Evolutionary conservation across 768 basidiomycete genomes (phyloP).

Genomic region (Suillus americanus): DNA sequence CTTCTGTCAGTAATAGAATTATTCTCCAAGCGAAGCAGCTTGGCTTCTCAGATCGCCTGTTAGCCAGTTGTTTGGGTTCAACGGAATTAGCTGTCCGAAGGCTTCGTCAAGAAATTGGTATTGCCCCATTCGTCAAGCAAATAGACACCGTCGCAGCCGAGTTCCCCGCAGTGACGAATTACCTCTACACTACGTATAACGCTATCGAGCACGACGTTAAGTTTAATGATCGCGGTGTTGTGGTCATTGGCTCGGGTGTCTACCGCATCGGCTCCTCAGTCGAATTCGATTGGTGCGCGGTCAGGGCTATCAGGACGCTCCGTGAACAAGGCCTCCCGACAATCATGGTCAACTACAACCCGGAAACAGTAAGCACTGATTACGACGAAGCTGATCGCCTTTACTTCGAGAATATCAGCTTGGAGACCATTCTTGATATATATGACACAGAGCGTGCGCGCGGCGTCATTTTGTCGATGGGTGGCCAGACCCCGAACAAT

Average conservation of each 20-base stretch:
- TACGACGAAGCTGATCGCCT: slow-evolving; percentile 98
- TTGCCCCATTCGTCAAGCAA: slow-evolving; percentile 94
- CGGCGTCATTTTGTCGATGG: slow-evolving; percentile 96
- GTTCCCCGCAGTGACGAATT: slow-evolving; percentile 98
- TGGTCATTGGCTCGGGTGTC: slow-evolving; percentile 97
- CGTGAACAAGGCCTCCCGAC: slow-evolving; percentile 94
- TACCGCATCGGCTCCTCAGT: slow-evolving; percentile 99
- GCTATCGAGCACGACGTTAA: slow-evolving; percentile 89
- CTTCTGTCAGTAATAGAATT: slow-evolving; percentile 58
- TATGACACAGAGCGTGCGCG: slow-evolving; percentile 88
- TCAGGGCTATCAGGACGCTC: slow-evolving; percentile 92
- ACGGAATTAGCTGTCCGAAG: slow-evolving; percentile 93
- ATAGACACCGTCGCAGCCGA: slow-evolving; percentile 99
- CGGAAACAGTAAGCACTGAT: slow-evolving; percentile 98
- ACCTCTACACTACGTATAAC: slow-evolving; percentile 98
- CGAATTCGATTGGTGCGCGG: slow-evolving; percentile 99
- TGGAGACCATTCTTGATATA: slow-evolving; percentile 96
- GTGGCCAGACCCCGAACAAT: slow-evolving; percentile 98
- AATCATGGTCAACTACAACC: slow-evolving; percentile 99
- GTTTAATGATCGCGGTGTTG: slow-evolving; percentile 91
- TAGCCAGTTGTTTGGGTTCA: slow-evolving; percentile 80
- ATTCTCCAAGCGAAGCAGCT: slow-evolving; percentile 88
- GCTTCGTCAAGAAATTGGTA: slow-evolving; percentile 78
- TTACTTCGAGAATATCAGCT: slow-evolving; percentile 98
- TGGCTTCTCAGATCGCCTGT: slow-evolving; percentile 93